A percentile compares a stretch with the other conserved stretches of the same genome.
Conservation (phyloP, 2,329 filamentous ascomycete species). For the Coniochaeta sp. region DNA sequence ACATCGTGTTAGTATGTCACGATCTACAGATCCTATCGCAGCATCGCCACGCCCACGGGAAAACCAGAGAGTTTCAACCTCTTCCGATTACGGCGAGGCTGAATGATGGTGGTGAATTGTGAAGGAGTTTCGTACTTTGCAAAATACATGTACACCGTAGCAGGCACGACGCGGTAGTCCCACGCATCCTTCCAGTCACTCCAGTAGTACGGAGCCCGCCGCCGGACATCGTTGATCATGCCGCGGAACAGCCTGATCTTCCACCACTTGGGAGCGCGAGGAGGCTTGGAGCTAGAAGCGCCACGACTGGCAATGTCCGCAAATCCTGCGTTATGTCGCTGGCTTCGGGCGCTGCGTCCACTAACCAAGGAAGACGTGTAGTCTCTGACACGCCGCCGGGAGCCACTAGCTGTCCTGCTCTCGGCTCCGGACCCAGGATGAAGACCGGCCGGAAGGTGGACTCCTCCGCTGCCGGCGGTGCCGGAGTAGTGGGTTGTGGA, state of each 20-base stretch:
- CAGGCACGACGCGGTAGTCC: slow-evolving; percentile 83
- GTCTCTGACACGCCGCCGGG: background rate
- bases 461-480: background rate
- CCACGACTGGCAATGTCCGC: background rate
- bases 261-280: slow-evolving; percentile 52
- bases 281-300: background rate
- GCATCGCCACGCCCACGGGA: no score
- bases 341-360: background rate
- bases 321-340: background rate
- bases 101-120: background rate
- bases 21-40: background rate
- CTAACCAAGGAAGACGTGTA: background rate
- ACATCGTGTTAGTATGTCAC: slow-evolving; percentile 5
- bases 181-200: slow-evolving; percentile 84
- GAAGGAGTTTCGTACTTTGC: slow-evolving; percentile 58
- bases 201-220: slow-evolving; percentile 67
- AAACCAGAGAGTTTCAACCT: no score
- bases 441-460: background rate
- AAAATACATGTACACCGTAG: slow-evolving; percentile 92
- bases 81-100: background rate
- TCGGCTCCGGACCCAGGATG: background rate
- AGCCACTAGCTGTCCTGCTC: background rate
- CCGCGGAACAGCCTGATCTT: slow-evolving; percentile 67
- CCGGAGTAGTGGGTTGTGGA: background rate
- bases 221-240: slow-evolving; percentile 70